phyloP scores from a whole-genome alignment of 129 eudicot species.

The Apium graveolens region DNA sequence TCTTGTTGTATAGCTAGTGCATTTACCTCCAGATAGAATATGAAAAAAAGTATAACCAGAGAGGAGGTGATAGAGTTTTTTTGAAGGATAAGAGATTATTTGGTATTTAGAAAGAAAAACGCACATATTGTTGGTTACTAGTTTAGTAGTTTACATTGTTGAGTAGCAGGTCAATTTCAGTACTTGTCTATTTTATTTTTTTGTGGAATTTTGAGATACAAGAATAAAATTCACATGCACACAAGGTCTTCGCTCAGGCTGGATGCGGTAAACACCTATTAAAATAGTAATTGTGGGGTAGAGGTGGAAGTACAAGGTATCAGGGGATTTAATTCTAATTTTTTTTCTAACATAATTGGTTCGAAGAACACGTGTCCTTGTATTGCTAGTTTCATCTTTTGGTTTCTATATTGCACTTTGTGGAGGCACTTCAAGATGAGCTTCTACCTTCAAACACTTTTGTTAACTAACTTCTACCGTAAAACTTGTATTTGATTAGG shows the following conservation, averaged over 20 bases:
- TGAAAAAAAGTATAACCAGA: neutral
- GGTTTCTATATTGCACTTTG: neutral
- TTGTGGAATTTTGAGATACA: neutral
- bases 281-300: neutral
- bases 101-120: neutral
- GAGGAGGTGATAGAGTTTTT: neutral
- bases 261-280: neutral
- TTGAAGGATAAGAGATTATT: neutral
- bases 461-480: neutral
- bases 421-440: neutral
- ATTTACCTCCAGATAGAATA: neutral
- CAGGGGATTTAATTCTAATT: neutral
- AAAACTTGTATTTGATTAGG: neutral
- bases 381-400: neutral
- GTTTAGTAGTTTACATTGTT: neutral
- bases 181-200: too few species aligned
- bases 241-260: neutral
- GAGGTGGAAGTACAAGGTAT: neutral
- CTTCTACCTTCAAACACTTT: neutral
- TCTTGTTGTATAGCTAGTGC: neutral
- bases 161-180: neutral
- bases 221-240: neutral
- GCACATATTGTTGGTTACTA: neutral
- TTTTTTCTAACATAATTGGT: neutral
- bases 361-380: neutral